phyloP scores from a whole-genome alignment of 1,139 yeast species.

The Candida sanyaensis region DNA sequence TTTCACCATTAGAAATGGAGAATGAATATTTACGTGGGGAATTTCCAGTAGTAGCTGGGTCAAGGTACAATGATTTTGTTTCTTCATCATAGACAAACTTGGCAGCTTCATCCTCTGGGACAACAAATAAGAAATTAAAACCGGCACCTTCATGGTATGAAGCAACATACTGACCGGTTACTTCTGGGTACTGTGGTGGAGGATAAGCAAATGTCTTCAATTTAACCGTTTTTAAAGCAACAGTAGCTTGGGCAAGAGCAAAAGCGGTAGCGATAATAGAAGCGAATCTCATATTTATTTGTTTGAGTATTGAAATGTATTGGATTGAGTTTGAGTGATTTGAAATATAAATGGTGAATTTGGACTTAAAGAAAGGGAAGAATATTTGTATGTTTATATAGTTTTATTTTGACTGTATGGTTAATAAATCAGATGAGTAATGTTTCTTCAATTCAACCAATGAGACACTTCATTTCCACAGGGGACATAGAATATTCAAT shows the following conservation, averaged over 20 bases:
- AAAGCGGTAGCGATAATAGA: constrained; percentile 2
- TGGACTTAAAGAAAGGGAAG: too few species aligned
- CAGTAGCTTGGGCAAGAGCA: background rate
- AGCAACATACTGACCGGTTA: constrained; percentile 6
- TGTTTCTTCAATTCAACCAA: too few species aligned
- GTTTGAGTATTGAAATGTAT: background rate
- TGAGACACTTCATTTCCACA: too few species aligned
- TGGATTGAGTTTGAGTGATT: background rate
- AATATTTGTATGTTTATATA: too few species aligned
- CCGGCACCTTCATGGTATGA: constrained; percentile 10
- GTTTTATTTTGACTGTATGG: too few species aligned
- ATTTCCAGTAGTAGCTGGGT: background rate
- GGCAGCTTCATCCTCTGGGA: constrained; percentile 3
- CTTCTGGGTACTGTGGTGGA: constrained; percentile 6
- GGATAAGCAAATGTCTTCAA: constrained; percentile 6
- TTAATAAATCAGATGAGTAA: too few species aligned
- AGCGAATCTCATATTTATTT: constrained; percentile 5
- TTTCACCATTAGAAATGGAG: background rate
- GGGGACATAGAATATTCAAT: too few species aligned
- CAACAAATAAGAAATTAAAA: constrained; percentile 5
- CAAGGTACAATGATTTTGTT: background rate
- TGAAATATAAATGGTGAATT: too few species aligned
- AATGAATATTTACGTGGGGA: background rate
- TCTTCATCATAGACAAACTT: constrained; percentile 3
- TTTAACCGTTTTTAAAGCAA: constrained; percentile 1